Percentiles rank a stretch among this genome's conserved stretches.
These are phyloP conservation scores for Musa balbisiana DNA, from an alignment of 202 grass and related monocot genomes.

Conservation along the genomic window DNA sequence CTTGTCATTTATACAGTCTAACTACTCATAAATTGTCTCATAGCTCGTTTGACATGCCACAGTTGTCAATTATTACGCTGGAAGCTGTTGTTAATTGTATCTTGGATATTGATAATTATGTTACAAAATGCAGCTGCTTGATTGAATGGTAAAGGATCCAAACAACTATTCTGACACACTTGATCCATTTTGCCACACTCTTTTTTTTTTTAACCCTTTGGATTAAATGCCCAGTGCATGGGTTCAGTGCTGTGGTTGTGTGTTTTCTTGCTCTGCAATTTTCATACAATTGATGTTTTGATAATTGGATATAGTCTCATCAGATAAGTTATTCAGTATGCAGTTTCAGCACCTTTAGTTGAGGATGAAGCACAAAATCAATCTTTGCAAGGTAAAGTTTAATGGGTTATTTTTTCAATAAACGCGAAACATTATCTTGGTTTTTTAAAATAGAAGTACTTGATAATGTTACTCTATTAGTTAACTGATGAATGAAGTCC, in stretches of 20 bases:
- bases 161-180: neutral
- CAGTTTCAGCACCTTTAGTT: slow-evolving; percentile 28
- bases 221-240: neutral
- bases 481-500: neutral
- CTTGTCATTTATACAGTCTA: too few species aligned
- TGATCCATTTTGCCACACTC: neutral
- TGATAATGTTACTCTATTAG: neutral
- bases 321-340: slow-evolving; percentile 33
- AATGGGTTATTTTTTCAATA: neutral
- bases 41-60: too few species aligned
- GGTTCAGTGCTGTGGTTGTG: neutral
- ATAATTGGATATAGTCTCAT: neutral
- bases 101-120: too few species aligned
- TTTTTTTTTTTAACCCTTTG: neutral
- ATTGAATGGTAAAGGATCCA: too few species aligned
- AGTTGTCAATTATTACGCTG: too few species aligned
- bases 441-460: neutral
- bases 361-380: slow-evolving; percentile 29
- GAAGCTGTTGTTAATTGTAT: too few species aligned
- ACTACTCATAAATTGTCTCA: too few species aligned
- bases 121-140: too few species aligned
- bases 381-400: slow-evolving; percentile 30
- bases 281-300: neutral
- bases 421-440: neutral
- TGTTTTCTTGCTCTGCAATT: neutral